Percentiles rank a stretch among this genome's conserved stretches.
These are phyloP conservation scores for Botrytis paeoniae DNA, from an alignment of 2,329 filamentous ascomycete species.

Conservation along the genomic window DNA sequence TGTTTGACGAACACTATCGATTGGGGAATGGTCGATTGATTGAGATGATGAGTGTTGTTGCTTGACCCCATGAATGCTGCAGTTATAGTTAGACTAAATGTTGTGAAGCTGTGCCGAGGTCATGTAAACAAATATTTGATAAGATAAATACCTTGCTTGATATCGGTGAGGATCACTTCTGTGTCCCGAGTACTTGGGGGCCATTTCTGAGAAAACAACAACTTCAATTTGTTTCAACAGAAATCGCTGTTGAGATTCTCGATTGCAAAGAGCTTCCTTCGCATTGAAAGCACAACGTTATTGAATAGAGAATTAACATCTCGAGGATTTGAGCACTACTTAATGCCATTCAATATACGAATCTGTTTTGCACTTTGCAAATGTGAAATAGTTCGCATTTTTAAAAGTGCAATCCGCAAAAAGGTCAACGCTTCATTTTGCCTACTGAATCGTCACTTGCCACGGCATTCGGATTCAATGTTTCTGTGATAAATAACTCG, in stretches of 20 bases:
- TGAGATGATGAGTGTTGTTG: background rate
- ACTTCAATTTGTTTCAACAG: background rate
- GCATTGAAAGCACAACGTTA: background rate
- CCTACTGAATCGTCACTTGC: constrained; percentile 14
- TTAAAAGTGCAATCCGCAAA: constrained; percentile 13
- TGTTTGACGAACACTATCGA: background rate
- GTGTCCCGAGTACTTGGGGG: background rate
- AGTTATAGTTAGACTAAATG: background rate
- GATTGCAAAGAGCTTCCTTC: background rate
- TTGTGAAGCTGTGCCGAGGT: background rate
- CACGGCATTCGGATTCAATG: background rate
- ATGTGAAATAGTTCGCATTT: constrained; percentile 15
- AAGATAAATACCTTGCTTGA: constrained; percentile 17
- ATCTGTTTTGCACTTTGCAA: constrained; percentile 3
- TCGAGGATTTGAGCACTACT: background rate
- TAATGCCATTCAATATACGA: background rate
- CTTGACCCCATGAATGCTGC: background rate
- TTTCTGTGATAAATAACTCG: background rate
- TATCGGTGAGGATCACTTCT: constrained; percentile 4
- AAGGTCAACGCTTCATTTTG: background rate
- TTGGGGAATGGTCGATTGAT: background rate
- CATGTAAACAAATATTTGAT: background rate
- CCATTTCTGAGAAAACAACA: background rate
- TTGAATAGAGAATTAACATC: background rate
- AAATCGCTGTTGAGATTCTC: background rate